A percentile compares a stretch with the other conserved stretches of the same genome.
Conservation (phyloP, 768 basidiomycete genomes). For the Mycena capillaripes region DNA sequence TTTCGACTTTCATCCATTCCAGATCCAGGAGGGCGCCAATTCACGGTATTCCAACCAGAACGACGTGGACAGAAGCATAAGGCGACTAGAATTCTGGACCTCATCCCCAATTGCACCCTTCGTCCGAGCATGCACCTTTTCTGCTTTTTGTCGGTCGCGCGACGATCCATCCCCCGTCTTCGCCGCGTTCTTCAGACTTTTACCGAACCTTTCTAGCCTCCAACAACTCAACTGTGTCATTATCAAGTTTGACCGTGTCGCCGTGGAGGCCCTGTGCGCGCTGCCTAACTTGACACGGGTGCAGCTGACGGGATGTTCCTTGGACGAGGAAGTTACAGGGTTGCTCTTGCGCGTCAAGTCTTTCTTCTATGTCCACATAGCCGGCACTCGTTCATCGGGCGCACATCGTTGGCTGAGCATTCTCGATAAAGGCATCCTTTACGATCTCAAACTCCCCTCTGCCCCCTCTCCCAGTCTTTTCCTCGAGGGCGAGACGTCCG, state of each 20-base stretch:
- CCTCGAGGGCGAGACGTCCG: neutral
- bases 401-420: neutral
- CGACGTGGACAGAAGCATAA: neutral
- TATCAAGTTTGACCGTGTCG: constrained; percentile 2
- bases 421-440: neutral
- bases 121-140: neutral
- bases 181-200: neutral
- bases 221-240: neutral
- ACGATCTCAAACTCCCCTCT: neutral
- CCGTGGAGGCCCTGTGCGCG: neutral
- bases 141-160: neutral
- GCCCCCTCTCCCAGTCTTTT: neutral
- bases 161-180: neutral
- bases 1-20: constrained; percentile 7
- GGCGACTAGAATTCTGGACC: constrained; percentile 15
- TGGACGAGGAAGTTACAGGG: neutral
- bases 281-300: neutral
- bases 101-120: neutral
- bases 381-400: neutral
- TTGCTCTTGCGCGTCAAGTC: neutral
- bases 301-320: neutral
- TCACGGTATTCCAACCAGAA: neutral
- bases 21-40: neutral
- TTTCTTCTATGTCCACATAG: neutral
- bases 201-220: neutral